Conservation (phyloP, 1,139 yeast species). For the Pichia norvegensis region DNA sequence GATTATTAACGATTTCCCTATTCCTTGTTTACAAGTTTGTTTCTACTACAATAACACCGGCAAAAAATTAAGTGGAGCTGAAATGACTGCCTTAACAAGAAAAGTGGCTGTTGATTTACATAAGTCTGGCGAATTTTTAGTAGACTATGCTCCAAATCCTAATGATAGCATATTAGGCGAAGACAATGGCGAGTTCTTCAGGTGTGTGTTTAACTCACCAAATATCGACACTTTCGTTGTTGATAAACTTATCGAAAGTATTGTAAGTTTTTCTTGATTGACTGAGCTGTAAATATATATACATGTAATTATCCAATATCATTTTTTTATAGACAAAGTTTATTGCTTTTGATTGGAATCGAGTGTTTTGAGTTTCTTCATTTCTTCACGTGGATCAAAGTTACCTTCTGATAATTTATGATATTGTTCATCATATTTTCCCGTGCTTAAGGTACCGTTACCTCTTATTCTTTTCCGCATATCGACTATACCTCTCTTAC, state of each 20-base stretch:
- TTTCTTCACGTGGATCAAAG: constrained; percentile 74
- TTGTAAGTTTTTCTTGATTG: constrained; percentile 18
- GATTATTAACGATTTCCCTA: constrained; percentile 48
- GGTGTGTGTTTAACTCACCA: constrained; percentile 81
- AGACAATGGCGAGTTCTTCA: constrained; percentile 66
- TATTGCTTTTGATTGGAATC: constrained; percentile 30
- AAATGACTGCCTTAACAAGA: constrained; percentile 55
- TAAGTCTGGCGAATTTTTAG: constrained; percentile 53
- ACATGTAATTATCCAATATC: background rate
- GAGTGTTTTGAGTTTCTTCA: constrained; percentile 54
- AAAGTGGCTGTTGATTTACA: constrained; percentile 57
- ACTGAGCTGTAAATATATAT: background rate
- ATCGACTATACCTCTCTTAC: constrained; percentile 77
- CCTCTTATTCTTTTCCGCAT: constrained; percentile 91
- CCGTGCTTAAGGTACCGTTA: constrained; percentile 88
- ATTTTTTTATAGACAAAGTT: background rate
- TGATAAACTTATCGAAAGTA: constrained; percentile 34
- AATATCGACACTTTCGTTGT: constrained; percentile 35
- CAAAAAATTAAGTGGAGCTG: constrained; percentile 22
- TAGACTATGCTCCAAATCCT: constrained; percentile 77
- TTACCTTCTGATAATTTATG: constrained; percentile 72
- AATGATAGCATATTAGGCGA: constrained; percentile 33
- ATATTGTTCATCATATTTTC: constrained; percentile 81
- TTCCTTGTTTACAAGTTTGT: constrained; percentile 80
- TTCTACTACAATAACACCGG: constrained; percentile 56